Base-by-base conservation (phyloP, 1,139 yeast species). In the Barnettozyma hawaiiensis region DNA sequence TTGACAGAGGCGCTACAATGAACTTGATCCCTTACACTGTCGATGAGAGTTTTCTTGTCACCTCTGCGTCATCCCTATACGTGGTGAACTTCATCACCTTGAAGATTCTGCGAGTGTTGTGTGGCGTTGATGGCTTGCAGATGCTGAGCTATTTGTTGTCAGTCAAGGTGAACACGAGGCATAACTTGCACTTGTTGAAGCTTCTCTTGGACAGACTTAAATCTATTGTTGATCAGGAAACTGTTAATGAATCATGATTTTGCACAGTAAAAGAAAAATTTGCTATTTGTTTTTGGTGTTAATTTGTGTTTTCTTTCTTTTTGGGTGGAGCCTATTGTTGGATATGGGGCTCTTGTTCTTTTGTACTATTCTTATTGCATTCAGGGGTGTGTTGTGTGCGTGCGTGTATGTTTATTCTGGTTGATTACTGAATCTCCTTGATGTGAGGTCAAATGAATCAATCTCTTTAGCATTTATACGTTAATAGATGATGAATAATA, bases 141-240 rank as follows among this genome's bases (percentile, higher is more conserved):
- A 44, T 50, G 48, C 45, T 55, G 19, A 48, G 49, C 2, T 47
- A 49, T 21, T 43, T 50, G 28, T 19, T 47, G 4, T 46, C 52
- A 0, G 50, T 55, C 5, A 50, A 50, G 32, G 52, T 47, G 28
- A 55, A 53, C 39, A 36, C 52, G 3, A 48, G 44, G 40, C 53
- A 52, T 34, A 50, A 55, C 23, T 31, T 55, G 3, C 50, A 50
- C 39, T 3, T 53, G 11, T 33, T 55, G 34, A 55, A 48, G 40
- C 14, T 52, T 10, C 19, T 55, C 18, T 29, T 55, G 33, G 57
- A 52, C 24, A 29, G 39, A 12, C n/a, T 47, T n/a, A 43, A 39
- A 18, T 10, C 4, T 2, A 29, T 32, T 22, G 24, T 26, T 14
- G 26, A 33, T 15, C 16, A 9, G 12, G 37, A 16, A 3, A 7